phyloP scores from a whole-genome alignment of 768 basidiomycete species.

The Collybia sordida region DNA sequence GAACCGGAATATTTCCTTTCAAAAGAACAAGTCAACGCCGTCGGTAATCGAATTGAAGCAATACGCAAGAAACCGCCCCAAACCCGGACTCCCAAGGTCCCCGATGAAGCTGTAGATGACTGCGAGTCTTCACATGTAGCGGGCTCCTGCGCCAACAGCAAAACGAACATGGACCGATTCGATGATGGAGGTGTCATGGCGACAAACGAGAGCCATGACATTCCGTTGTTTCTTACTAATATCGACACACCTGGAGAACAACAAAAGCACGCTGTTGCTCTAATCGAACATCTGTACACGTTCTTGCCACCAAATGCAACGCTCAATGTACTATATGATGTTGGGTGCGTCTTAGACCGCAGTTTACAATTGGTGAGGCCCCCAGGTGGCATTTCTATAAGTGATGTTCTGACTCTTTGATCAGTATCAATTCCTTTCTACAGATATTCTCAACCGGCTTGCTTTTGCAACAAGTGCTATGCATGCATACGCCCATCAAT shows the following conservation, averaged over 20 bases:
- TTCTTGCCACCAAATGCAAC: slow-evolving; percentile 27
- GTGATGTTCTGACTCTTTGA: background rate
- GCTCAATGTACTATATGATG: slow-evolving; percentile 28
- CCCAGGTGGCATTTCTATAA: background rate
- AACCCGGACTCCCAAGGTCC: slow-evolving; percentile 13
- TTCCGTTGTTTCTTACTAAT: slow-evolving; percentile 34
- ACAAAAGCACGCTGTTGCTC: slow-evolving; percentile 34
- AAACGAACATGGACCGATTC: slow-evolving; percentile 19
- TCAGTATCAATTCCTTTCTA: slow-evolving; percentile 27
- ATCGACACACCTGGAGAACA: slow-evolving; percentile 38
- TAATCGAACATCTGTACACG: slow-evolving; percentile 27
- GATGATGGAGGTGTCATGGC: slow-evolving; percentile 36
- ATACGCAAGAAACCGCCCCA: slow-evolving; percentile 16
- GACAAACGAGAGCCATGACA: slow-evolving; percentile 35
- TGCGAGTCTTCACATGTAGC: slow-evolving; percentile 33
- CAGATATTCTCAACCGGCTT: slow-evolving; percentile 16
- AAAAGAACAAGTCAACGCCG: slow-evolving; percentile 29
- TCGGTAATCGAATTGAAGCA: slow-evolving; percentile 24
- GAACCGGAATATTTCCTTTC: slow-evolving; percentile 30
- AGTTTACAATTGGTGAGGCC: slow-evolving; percentile 25
- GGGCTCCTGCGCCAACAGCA: slow-evolving; percentile 20
- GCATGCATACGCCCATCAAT: slow-evolving; percentile 40
- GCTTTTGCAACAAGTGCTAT: slow-evolving; percentile 31
- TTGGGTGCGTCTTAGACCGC: slow-evolving; percentile 32
- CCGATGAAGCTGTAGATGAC: slow-evolving; percentile 31